Percentiles rank a stretch among this genome's conserved stretches.
Conservation (phyloP, 1,284 basidiomycete genomes). For the Puccinia polysora region DNA sequence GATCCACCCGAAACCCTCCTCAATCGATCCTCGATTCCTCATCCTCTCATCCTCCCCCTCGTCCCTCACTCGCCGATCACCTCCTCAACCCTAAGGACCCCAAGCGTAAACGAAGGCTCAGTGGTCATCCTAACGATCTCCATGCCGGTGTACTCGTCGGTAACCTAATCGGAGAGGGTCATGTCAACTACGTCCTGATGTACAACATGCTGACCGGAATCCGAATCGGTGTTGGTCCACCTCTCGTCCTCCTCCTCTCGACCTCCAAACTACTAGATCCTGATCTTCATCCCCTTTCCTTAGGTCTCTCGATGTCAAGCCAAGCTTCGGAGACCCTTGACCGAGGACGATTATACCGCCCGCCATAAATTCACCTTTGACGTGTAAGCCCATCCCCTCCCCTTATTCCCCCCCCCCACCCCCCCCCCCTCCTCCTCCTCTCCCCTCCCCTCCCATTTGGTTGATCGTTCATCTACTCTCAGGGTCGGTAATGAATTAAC, state of each 20-base stretch:
- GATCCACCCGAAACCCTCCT: neutral
- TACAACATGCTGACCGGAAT: conserved; percentile 99
- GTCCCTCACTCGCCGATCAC: neutral
- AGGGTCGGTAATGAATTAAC: conserved; percentile 94
- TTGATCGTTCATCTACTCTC: conserved; percentile 17
- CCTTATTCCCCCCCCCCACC: neutral
- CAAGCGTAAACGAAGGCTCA: conserved; percentile 9
- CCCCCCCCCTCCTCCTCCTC: neutral
- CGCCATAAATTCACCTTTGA: conserved; percentile 96
- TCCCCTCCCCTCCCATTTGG: neutral
- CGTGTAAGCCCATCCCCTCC: conserved; percentile 62
- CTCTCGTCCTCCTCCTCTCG: neutral
- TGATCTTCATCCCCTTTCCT: neutral
- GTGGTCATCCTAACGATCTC: conserved; percentile 6
- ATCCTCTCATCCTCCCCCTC: neutral
- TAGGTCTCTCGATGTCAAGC: conserved; percentile 93
- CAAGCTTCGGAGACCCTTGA: conserved; percentile 78
- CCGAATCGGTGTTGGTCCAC: conserved; percentile 73
- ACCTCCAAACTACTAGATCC: neutral
- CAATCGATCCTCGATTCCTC: neutral
- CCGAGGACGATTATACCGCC: conserved; percentile 79
- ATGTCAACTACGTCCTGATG: conserved; percentile 98
- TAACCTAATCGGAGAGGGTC: conserved; percentile 91
- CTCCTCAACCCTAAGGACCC: neutral
- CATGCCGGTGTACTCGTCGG: conserved; percentile 67